Percentiles rank a stretch among this genome's conserved stretches.
Evolutionary conservation across 2,329 filamentous ascomycete genomes (phyloP).

Genomic region (Fusarium nelsonii): DNA sequence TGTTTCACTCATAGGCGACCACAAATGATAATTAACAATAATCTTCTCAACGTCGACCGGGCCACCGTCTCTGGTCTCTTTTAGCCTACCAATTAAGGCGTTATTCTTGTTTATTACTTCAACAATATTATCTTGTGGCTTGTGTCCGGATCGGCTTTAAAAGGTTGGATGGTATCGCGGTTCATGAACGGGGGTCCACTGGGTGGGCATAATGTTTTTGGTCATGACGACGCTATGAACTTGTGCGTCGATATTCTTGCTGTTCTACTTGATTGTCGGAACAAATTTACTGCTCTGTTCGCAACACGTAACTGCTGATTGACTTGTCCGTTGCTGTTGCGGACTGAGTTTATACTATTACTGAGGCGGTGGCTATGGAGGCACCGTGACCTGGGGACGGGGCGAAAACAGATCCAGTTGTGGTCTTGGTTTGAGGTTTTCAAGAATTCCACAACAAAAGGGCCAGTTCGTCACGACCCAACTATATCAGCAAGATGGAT

Average conservation of each 20-base stretch:
- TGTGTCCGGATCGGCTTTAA: constrained; percentile 38
- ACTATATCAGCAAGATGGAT: constrained; percentile 20
- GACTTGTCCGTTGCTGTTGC: constrained; percentile 10
- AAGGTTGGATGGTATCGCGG: constrained; percentile 39
- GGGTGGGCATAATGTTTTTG: constrained; percentile 47
- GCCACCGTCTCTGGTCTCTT: constrained; percentile 16
- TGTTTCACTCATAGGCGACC: constrained; percentile 84
- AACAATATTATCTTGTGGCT: constrained; percentile 40
- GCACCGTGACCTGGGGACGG: constrained; percentile 14
- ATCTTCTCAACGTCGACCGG: constrained; percentile 37
- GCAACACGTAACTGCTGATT: constrained; percentile 6
- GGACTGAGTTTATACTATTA: constrained; percentile 17
- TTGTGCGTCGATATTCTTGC: constrained; percentile 41
- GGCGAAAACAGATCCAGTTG: constrained; percentile 20
- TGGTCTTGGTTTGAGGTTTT: not conserved
- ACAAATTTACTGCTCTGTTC: constrained; percentile 6
- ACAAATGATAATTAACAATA: constrained; percentile 31
- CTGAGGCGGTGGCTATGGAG: not conserved
- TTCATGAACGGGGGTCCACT: constrained; percentile 32
- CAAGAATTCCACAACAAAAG: not conserved
- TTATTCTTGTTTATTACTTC: constrained; percentile 45
- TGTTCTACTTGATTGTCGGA: constrained; percentile 8
- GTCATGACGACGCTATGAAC: constrained; percentile 46
- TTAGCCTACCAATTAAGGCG: constrained; percentile 26
- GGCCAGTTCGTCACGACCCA: constrained; percentile 9